Conservation (phyloP, 495 filamentous ascomycete species). For the Clavariopsis aquatica region DNA sequence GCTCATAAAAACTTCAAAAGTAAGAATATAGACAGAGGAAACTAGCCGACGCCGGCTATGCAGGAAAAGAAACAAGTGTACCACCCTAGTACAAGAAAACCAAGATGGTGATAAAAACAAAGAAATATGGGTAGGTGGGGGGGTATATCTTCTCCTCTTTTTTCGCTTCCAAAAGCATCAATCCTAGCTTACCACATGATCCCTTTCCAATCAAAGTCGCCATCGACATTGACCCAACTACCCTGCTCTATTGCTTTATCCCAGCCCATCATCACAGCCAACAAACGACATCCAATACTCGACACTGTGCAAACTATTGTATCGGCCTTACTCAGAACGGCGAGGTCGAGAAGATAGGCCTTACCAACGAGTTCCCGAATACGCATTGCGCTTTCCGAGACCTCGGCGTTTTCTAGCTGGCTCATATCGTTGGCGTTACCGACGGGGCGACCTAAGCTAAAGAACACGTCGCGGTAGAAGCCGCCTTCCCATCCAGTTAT, state of each 20-base stretch:
- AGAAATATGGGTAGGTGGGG: not conserved
- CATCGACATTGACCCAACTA: conserved; percentile 74
- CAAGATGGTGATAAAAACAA: not conserved
- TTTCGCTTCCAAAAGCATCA: not conserved
- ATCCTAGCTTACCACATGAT: conserved; percentile 27
- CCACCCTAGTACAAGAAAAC: not conserved
- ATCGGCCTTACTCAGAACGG: conserved; percentile 64
- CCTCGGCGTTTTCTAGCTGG: conserved; percentile 29
- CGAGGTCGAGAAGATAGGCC: conserved; percentile 71
- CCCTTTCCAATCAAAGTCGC: conserved; percentile 58
- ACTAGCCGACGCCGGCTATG: conserved; percentile 4
- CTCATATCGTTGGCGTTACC: conserved; percentile 39
- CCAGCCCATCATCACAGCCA: conserved; percentile 82
- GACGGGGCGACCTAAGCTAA: conserved; percentile 57
- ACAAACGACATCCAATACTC: conserved; percentile 62
- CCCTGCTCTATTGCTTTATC: conserved; percentile 58
- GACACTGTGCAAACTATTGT: conserved; percentile 67
- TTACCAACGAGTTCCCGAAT: conserved; percentile 66
- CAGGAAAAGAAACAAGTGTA: not conserved
- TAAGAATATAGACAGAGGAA: not conserved
- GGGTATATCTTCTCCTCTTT: conserved; percentile 4
- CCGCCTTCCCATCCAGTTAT: conserved; percentile 73
- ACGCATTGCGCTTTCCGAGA: conserved; percentile 55
- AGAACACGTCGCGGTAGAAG: conserved; percentile 71
- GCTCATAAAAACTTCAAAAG: not conserved